Percentiles rank a stretch among this genome's conserved stretches.
phyloP scores from a whole-genome alignment of 495 filamentous ascomycete species.

The Talaromyces thailandensis region DNA sequence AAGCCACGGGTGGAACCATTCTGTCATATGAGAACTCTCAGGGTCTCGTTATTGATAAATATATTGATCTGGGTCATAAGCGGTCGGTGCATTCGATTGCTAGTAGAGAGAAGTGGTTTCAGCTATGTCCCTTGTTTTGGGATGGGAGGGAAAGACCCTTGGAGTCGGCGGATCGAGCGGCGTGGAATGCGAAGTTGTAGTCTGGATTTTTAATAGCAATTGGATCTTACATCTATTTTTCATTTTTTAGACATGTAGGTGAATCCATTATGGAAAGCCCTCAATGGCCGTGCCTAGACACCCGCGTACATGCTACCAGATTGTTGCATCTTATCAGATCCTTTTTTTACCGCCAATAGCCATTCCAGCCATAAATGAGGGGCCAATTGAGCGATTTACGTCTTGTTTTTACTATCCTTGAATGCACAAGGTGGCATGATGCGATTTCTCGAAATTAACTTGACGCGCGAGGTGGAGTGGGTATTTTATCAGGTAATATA shows the following conservation, averaged over 20 bases:
- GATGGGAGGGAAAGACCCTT: conserved; percentile 33
- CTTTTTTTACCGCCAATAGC: not conserved
- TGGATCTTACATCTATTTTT: no score
- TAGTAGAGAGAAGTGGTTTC: conserved; percentile 59
- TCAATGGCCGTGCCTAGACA: not conserved
- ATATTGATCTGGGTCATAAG: conserved; percentile 59
- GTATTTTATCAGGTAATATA: not conserved
- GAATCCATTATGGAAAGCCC: not conserved
- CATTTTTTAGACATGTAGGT: no score
- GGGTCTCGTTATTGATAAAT: conserved; percentile 55
- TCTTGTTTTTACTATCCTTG: not conserved
- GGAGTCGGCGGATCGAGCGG: conserved; percentile 37
- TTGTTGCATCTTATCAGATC: not conserved
- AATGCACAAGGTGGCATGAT: not conserved
- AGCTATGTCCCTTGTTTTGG: conserved; percentile 50
- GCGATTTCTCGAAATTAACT: not conserved
- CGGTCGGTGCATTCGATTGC: conserved; percentile 51
- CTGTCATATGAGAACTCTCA: conserved; percentile 58
- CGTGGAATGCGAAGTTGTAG: conserved; percentile 41
- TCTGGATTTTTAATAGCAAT: not conserved
- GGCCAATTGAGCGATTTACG: not conserved
- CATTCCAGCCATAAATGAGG: not conserved
- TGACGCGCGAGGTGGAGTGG: not conserved
- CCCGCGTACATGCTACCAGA: not conserved
- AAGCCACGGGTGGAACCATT: conserved; percentile 48